These are phyloP conservation scores for Cyberlindnera petersonii DNA, from an alignment of 805 yeast genomes.

Conservation along the genomic window DNA sequence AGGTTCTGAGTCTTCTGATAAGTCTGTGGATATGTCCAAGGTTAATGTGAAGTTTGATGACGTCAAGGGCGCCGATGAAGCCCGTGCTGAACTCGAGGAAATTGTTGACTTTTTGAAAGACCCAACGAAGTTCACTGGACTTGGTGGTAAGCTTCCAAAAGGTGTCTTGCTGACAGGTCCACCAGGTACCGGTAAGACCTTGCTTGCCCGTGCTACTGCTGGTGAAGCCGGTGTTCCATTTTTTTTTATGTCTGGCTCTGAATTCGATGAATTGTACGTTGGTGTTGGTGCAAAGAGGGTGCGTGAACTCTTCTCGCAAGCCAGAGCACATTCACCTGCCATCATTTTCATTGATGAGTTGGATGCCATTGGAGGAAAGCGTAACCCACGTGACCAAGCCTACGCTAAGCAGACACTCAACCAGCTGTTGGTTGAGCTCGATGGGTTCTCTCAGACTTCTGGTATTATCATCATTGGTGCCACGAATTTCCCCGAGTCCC, in stretches of 20 bases:
- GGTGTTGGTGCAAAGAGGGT: conserved; percentile 99
- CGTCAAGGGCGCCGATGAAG: conserved; percentile 98
- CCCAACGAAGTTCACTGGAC: conserved; percentile 91
- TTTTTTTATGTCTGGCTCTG: conserved; percentile 97
- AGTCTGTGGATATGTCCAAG: conserved; percentile 77
- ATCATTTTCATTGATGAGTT: conserved; percentile 95
- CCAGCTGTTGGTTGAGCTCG: conserved; percentile 92
- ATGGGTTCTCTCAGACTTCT: conserved; percentile 87
- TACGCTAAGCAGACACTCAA: conserved; percentile 96
- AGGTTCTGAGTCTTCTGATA: conserved; percentile 65
- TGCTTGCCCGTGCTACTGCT: conserved; percentile 95
- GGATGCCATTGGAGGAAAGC: conserved; percentile 97
- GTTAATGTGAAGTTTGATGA: conserved; percentile 87
- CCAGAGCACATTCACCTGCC: conserved; percentile 93
- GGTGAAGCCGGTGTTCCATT: conserved; percentile 99
- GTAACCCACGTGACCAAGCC: conserved; percentile 97
- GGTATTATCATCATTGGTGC: conserved; percentile 98
- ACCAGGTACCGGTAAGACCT: conserved; percentile 98
- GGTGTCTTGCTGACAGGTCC: conserved; percentile 97
- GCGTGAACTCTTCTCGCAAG: conserved; percentile 89
- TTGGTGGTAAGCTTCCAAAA: conserved; percentile 96
- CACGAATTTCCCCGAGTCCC: conserved; percentile 94
- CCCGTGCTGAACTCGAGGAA: conserved; percentile 94
- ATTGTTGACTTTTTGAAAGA: conserved; percentile 96
- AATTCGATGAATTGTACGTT: conserved; percentile 95